Percentiles rank a stretch among this genome's conserved stretches.
phyloP scores from a whole-genome alignment of 2,329 filamentous ascomycete genomes.

The Curvularia lunata region DNA sequence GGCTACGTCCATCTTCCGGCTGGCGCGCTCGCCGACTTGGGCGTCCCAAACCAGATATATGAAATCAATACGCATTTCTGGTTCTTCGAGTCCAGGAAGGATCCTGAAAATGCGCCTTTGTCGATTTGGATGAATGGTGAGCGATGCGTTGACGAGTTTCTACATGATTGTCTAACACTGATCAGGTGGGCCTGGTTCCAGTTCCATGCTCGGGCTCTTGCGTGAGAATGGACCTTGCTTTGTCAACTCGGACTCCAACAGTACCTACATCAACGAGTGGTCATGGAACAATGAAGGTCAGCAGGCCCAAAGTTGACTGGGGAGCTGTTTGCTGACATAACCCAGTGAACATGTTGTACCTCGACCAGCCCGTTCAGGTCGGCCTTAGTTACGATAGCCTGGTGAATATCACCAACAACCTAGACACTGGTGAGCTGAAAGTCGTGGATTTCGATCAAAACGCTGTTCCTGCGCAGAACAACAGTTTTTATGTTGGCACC shows the following conservation, averaged over 20 bases:
- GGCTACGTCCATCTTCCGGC: constrained; percentile 66
- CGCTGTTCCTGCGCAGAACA: constrained; percentile 55
- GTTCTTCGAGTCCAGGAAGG: constrained; percentile 67
- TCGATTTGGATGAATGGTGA: constrained; percentile 65
- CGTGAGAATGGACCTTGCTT: constrained; percentile 61
- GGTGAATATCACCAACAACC: constrained; percentile 44
- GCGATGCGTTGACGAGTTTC: background rate
- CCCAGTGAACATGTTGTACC: constrained; percentile 60
- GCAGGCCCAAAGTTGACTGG: background rate
- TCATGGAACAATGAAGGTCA: constrained; percentile 64
- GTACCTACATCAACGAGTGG: constrained; percentile 60
- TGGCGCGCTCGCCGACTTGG: constrained; percentile 48
- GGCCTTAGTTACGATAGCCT: constrained; percentile 56
- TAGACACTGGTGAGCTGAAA: constrained; percentile 29
- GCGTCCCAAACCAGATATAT: constrained; percentile 47
- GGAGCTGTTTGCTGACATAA: background rate
- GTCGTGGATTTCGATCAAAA: constrained; percentile 39
- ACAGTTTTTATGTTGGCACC: constrained; percentile 60
- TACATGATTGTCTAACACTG: background rate
- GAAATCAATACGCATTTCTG: constrained; percentile 67
- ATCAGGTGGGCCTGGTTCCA: constrained; percentile 60
- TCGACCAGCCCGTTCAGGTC: constrained; percentile 67
- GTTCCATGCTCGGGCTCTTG: constrained; percentile 45
- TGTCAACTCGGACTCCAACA: constrained; percentile 61
- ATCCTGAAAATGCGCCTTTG: constrained; percentile 62